Percentiles rank a stretch among this genome's conserved stretches.
phyloP scores from a whole-genome alignment of 2,329 filamentous ascomycete species.

The Cladophialophora chaetospira region DNA sequence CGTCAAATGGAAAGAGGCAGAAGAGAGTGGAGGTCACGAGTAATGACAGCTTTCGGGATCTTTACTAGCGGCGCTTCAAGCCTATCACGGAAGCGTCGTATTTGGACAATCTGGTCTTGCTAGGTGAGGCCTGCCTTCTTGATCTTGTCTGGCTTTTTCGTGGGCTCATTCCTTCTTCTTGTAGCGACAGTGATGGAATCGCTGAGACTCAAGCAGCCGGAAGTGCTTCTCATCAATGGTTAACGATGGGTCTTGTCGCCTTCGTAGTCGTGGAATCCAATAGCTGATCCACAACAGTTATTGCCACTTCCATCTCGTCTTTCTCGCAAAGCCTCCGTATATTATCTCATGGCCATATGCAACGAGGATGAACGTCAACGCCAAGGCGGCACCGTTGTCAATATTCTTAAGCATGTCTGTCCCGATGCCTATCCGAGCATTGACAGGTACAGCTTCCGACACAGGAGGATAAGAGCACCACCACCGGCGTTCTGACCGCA shows the following conservation, averaged over 20 bases:
- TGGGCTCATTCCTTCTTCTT: no score
- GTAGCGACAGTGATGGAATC: no score
- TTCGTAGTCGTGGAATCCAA: not conserved
- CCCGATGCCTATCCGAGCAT: not conserved
- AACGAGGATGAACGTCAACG: not conserved
- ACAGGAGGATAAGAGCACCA: not conserved
- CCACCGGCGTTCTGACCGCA: not conserved
- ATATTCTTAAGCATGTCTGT: no score
- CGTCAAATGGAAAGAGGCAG: no score
- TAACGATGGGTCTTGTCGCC: not conserved
- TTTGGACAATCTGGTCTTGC: no score
- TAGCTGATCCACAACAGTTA: not conserved
- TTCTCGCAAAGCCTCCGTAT: not conserved
- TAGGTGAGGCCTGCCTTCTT: no score
- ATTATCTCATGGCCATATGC: not conserved
- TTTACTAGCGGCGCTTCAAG: no score
- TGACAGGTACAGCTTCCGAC: not conserved
- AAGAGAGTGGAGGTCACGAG: no score
- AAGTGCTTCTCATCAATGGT: constrained; percentile 43
- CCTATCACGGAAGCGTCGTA: no score
- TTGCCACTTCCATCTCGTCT: constrained; percentile 3
- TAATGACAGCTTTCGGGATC: no score
- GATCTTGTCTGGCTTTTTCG: no score
- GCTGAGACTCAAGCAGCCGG: no score
- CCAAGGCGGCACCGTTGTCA: not conserved